phyloP scores from a whole-genome alignment of 441 rosid genomes.

The Arabidopsis hybrid region DNA sequence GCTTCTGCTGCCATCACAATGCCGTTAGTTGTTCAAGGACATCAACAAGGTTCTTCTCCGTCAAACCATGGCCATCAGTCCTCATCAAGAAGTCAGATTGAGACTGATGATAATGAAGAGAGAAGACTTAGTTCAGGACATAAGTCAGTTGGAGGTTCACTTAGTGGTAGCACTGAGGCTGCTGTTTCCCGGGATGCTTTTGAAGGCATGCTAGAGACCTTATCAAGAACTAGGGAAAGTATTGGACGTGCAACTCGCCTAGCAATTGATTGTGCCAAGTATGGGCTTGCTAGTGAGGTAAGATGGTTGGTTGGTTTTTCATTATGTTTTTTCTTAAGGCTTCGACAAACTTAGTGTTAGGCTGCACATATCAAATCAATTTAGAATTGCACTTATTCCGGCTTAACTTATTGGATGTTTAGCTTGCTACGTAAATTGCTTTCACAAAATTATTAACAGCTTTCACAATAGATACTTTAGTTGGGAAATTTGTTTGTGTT shows the following conservation, averaged over 20 bases:
- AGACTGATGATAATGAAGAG: slow-evolving; percentile 80
- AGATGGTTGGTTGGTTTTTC: slow-evolving; percentile 31
- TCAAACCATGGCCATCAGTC: slow-evolving; percentile 60
- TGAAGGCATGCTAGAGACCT: slow-evolving; percentile 99
- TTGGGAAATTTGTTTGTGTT: slow-evolving; percentile 30
- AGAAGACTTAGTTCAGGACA: slow-evolving; percentile 75
- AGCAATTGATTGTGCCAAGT: slow-evolving; percentile 99
- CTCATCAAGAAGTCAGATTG: slow-evolving; percentile 54
- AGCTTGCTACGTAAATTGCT: slow-evolving; percentile 21
- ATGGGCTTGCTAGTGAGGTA: slow-evolving; percentile 98
- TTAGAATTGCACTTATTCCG: slow-evolving; percentile 14
- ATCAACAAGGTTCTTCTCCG: slow-evolving; percentile 64
- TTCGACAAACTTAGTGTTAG: slow-evolving; percentile 20
- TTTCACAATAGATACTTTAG: slow-evolving; percentile 8
- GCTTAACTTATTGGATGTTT: slow-evolving; percentile 17
- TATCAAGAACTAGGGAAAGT: slow-evolving; percentile 98
- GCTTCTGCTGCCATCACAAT: slow-evolving; percentile 49
- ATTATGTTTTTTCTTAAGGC: slow-evolving; percentile 25
- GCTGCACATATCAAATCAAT: slow-evolving; percentile 5
- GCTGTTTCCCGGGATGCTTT: slow-evolving; percentile 99
- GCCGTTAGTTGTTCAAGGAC: slow-evolving; percentile 57
- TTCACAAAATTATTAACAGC: slow-evolving; percentile 7
- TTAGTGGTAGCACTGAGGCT: slow-evolving; percentile 96
- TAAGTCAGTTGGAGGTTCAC: slow-evolving; percentile 73
- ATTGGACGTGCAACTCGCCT: slow-evolving; percentile 99